Conservation (phyloP, 2,329 filamentous ascomycete genomes). For the Moelleriella libera region DNA sequence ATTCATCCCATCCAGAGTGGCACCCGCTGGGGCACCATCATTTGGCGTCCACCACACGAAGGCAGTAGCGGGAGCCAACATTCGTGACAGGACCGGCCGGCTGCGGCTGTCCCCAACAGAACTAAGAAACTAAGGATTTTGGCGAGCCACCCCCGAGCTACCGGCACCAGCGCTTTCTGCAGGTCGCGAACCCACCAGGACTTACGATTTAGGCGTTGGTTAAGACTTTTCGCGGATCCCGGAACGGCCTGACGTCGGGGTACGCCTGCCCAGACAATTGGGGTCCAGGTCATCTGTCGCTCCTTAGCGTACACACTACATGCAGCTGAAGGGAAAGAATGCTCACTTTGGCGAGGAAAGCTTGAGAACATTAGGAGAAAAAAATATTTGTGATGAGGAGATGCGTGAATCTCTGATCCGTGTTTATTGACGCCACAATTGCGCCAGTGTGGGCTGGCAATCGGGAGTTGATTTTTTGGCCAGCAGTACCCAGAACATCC, state of each 20-base stretch:
- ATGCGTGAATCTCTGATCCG: too few relatives aligned
- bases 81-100: not conserved
- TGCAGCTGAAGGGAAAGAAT: too few relatives aligned
- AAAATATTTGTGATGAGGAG: too few relatives aligned
- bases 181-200: not conserved
- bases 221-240: not conserved
- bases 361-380: too few relatives aligned
- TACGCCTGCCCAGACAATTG: not conserved
- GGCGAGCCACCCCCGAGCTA: conserved; percentile 6
- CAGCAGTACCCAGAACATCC: not conserved
- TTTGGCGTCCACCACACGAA: not conserved
- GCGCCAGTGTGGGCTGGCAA: too few relatives aligned
- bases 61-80: not conserved
- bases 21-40: not conserved
- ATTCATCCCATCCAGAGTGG: not conserved
- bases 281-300: not conserved
- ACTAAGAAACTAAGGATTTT: conserved; percentile 16
- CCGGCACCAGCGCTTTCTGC: not conserved
- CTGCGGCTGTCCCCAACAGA: conserved; percentile 23
- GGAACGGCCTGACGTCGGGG: not conserved
- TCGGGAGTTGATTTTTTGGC: not conserved
- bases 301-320: not conserved
- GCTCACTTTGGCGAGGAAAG: too few relatives aligned
- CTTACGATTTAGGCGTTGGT: not conserved
- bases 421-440: too few relatives aligned